phyloP scores from a whole-genome alignment of 345 rosid species.

The Gynandropsis gynandra region DNA sequence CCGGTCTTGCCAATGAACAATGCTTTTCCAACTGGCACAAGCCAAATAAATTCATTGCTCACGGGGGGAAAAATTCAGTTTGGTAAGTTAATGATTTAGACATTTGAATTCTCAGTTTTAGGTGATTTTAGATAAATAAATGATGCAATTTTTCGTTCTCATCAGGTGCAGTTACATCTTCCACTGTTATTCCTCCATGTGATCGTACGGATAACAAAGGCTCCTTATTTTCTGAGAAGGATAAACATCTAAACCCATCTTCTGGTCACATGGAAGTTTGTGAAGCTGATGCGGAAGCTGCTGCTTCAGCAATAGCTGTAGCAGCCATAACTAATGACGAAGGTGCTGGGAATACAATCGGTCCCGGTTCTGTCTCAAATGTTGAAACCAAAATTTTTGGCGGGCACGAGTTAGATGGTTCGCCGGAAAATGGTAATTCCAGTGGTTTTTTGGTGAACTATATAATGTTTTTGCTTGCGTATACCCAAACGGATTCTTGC shows the following conservation, averaged over 20 bases:
- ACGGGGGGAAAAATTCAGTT: constrained; percentile 97
- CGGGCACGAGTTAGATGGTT: constrained; percentile 42
- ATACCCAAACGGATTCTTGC: constrained; percentile 8
- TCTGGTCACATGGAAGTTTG: constrained; percentile 56
- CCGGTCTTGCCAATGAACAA: constrained; percentile 52
- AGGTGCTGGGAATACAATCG: constrained; percentile 42
- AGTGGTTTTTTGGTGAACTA: not conserved
- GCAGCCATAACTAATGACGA: constrained; percentile 89
- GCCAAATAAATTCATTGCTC: constrained; percentile 77
- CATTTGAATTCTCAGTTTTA: constrained; percentile 26
- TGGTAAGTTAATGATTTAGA: constrained; percentile 44
- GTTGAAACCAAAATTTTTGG: constrained; percentile 56
- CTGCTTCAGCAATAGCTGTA: constrained; percentile 90
- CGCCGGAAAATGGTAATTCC: constrained; percentile 30
- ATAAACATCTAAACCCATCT: constrained; percentile 43
- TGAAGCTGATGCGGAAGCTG: constrained; percentile 85
- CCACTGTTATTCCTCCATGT: constrained; percentile 55
- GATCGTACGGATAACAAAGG: constrained; percentile 43
- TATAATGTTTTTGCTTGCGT: not conserved
- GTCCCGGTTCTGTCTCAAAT: constrained; percentile 39
- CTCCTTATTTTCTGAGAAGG: constrained; percentile 65
- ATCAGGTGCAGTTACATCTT: constrained; percentile 91
- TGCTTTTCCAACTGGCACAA: constrained; percentile 53
- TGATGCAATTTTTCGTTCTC: constrained; percentile 11
- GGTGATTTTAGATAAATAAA: constrained; percentile 3